Evolutionary conservation across 2,329 filamentous ascomycete species (phyloP).

Genomic region (Colletotrichum simmondsii): DNA sequence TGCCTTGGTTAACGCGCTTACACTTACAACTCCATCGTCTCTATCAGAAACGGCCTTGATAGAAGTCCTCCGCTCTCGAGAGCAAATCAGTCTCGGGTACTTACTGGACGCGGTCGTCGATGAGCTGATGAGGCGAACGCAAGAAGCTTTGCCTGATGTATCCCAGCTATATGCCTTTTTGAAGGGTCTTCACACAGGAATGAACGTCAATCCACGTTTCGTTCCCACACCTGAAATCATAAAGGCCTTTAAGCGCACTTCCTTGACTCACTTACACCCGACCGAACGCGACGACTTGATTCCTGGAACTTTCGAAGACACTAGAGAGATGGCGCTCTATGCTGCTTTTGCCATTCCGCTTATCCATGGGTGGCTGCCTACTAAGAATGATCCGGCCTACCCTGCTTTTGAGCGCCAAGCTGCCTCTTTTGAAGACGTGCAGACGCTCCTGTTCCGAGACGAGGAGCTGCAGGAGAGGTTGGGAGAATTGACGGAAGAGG

Average conservation of each 20-base stretch:
- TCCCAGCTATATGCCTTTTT: conserved; percentile 89
- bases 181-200: conserved; percentile 89
- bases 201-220: conserved; percentile 97
- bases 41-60: conserved; percentile 75
- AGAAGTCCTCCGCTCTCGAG: conserved; percentile 80
- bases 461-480: conserved; percentile 89
- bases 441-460: conserved; percentile 87
- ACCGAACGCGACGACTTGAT: conserved; percentile 59
- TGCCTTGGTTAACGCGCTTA: conserved; percentile 91
- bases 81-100: conserved; percentile 88
- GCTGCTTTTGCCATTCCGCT: conserved; percentile 88
- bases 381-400: conserved; percentile 73
- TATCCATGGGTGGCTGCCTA: conserved; percentile 92
- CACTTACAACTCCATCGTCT: conserved; percentile 80
- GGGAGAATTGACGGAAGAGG: conserved; percentile 73
- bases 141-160: conserved; percentile 81
- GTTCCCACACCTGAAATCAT: conserved; percentile 66
- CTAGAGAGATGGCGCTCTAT: conserved; percentile 90
- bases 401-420: conserved; percentile 79
- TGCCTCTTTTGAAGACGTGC: conserved; percentile 89
- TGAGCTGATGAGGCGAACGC: conserved; percentile 81
- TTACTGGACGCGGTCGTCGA: conserved; percentile 92
- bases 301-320: conserved; percentile 85
- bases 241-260: conserved; percentile 60
- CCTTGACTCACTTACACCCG: conserved; percentile 63